Evolutionary conservation across 2,329 filamentous ascomycete genomes (phyloP), one percentile per base, ranked within the genome.

Genomic region (Fusarium haematococcum): DNA sequence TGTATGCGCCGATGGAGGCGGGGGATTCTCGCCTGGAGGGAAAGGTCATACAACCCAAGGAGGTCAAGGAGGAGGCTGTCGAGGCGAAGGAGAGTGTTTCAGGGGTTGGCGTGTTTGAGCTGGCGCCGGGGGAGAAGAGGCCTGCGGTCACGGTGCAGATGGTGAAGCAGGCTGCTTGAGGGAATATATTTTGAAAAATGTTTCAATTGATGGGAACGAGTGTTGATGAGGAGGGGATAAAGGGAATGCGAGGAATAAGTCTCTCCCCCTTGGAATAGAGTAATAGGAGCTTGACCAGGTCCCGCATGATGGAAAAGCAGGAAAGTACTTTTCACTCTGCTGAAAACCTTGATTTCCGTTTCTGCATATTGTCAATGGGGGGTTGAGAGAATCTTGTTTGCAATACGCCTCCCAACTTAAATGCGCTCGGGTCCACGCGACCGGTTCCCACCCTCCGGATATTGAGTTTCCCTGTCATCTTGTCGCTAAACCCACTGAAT

Each of bases 1-100:
- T 79, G 4, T 85, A 88, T 81, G 83, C 86, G 1, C 78, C 79
- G 0, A 81, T 81, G 80, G 67, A 69, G 37, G 58, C 78, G 0
- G 74, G 54, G 0, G 79, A 81, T 20, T 6, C 52, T 30, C 56
- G 70, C 20, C 54, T 81, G 25, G 59, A 79, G 39, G 80, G 79
- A 3, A 81, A 78, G 64, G 76, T 81, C 0, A 81, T 81, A 35
- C 60, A 69, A 5, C 61, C 74, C 0, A 69, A 75, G 10, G 32
- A 20, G 58, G 58, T 41, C 16, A 67, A 75, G 9, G 57, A 77
- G n/a, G 75, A 45, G 20, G 20, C 20, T 16, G 4, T 45, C 13
- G 13, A 25, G 20, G 41, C 41, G 13, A 45, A 45, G 16, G 41
- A 45, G 41, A 45, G 77, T 18, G 71, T 79, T 0, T 80, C 78